Evolutionary conservation across 306 rosid genomes (phyloP), one percentile per base, ranked within the genome.

Genomic region (Luffa aegyptiaca): DNA sequence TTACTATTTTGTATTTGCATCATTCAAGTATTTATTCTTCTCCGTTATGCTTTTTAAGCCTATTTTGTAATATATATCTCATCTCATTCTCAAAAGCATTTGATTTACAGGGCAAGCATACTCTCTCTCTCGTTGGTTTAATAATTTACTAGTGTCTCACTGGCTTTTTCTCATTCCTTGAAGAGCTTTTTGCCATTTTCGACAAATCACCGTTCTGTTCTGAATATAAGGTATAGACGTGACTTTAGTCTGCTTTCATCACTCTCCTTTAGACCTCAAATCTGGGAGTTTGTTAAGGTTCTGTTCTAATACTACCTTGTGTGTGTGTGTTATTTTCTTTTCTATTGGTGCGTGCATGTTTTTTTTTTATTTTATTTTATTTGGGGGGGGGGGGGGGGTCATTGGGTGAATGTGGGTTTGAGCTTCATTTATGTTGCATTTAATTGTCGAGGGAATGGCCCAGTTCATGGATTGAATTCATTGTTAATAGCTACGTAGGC

Each of bases 151-250:
- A 26, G 77, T 26, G 55, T 72, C 77, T 72, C 77, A 74, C 78
- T 74, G 78, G 78, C 78, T 74, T 74, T 74, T 74, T 48, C 45
- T 74, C 59, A 74, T 49, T 31, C 78, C 21, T 35, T 31, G 62
- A 74, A 74, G 78, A 51, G 78, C 26, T 16, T 74, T 74, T 74
- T 26, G 14, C 56, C 45, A 35, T 51, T 53, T 33, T 74, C 46
- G 46, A 51, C 61, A 21, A 51, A 51, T 7, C 26, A 26, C n/a
- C 14, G 6, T 31, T 9, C 78, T 74, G 59, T 74, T 74, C 78
- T 51, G 78, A 55, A 55, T 48, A 45, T 70, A 70, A 70, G 76
- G 76, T 70, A 70, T 21, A 21, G 35, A 41, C 74, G 8, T 39
- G 51, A 16, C 73, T 39, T 39, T 36, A 39, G 33, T 18, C 8